Evolutionary conservation across 345 rosid genomes (phyloP).

Genomic region (Syzygium oleosum): DNA sequence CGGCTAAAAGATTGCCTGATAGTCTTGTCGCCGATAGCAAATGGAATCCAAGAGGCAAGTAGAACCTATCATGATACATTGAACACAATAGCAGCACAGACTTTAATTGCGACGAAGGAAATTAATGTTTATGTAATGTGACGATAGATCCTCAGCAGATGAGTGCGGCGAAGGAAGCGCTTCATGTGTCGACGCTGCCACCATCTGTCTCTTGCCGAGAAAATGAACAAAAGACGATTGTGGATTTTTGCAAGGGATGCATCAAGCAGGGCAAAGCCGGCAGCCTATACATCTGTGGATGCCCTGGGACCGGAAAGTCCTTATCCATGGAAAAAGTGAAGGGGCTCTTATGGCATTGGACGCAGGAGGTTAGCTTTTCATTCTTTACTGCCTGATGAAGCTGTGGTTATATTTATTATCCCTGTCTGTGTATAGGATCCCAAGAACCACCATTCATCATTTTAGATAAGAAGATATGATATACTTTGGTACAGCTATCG

Average conservation of each 20-base stretch:
- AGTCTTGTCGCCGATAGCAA: slow-evolving; percentile 14
- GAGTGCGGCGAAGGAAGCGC: slow-evolving; percentile 57
- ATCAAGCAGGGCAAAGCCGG: slow-evolving; percentile 56
- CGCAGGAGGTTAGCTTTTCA: slow-evolving; percentile 33
- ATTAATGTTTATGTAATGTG: not conserved
- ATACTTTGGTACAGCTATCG: not conserved
- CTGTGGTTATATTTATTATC: not conserved
- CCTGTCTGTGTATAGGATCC: not conserved
- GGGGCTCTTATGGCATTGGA: slow-evolving; percentile 48
- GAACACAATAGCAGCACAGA: not conserved
- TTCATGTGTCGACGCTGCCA: slow-evolving; percentile 75
- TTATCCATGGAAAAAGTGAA: slow-evolving; percentile 70
- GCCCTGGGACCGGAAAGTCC: slow-evolving; percentile 89
- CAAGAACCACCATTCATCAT: not conserved
- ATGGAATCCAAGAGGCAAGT: slow-evolving; percentile 67
- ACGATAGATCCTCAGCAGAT: slow-evolving; percentile 49
- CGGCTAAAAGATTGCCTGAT: slow-evolving; percentile 12
- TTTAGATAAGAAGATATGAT: not conserved
- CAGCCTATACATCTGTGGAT: slow-evolving; percentile 74
- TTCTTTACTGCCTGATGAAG: not conserved
- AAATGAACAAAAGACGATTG: slow-evolving; percentile 51
- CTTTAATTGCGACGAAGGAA: not conserved
- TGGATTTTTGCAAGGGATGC: slow-evolving; percentile 60
- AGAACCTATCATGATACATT: not conserved
- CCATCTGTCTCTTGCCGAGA: slow-evolving; percentile 60